Conservation (phyloP, 345 rosid genomes). For the Eucalyptus sideroxylon region DNA sequence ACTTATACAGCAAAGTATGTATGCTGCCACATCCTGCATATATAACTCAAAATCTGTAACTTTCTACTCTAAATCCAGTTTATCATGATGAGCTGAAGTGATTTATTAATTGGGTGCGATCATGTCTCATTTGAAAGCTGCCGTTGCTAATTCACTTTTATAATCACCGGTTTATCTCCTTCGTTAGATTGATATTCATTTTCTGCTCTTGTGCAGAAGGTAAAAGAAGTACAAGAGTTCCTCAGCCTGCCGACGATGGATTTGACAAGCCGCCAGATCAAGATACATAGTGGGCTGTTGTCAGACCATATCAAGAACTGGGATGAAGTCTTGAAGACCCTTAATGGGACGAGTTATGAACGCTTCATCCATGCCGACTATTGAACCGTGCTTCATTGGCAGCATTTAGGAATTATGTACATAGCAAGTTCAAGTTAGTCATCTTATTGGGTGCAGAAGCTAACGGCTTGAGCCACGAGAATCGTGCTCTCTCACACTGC, state of each 20-base stretch:
- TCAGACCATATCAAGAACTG: conserved; percentile 65
- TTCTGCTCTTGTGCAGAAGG: conserved; percentile 33
- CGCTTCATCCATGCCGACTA: conserved; percentile 54
- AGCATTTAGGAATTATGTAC: not conserved
- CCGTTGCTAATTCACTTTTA: not conserved
- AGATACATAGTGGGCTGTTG: conserved; percentile 74
- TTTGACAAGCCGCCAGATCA: conserved; percentile 76
- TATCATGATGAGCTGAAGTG: not conserved
- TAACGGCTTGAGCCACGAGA: not conserved
- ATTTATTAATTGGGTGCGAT: not conserved
- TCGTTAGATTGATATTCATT: not conserved
- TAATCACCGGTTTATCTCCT: not conserved
- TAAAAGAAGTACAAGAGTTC: conserved; percentile 63
- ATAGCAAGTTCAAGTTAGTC: not conserved
- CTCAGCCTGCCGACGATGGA: conserved; percentile 49
- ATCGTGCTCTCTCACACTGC: not conserved
- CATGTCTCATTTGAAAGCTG: not conserved
- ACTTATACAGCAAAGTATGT: not conserved
- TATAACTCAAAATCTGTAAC: not conserved
- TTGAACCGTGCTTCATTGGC: not conserved
- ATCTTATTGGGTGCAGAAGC: not conserved
- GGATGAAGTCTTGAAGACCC: conserved; percentile 60
- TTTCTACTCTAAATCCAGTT: not conserved
- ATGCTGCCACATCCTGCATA: not conserved
- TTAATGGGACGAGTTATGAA: conserved; percentile 59